Percentiles rank a stretch among this genome's conserved stretches.
phyloP scores from a whole-genome alignment of 805 yeast genomes.

The Spathaspora gorwiae region DNA sequence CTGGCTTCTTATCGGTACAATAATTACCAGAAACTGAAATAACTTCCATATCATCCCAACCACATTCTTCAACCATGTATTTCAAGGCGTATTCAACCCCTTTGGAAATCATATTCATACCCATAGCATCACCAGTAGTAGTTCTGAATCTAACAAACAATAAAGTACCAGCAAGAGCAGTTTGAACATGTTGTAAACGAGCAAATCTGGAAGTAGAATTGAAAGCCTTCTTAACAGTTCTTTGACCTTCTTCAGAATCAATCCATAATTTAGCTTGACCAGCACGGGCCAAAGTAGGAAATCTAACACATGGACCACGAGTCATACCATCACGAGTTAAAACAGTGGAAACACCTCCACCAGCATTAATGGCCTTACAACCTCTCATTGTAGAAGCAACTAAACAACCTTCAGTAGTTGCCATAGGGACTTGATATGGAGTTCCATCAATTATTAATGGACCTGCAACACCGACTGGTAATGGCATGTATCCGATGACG shows the following conservation, averaged over 20 bases:
- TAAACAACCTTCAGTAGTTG: constrained; percentile 97
- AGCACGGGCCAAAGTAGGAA: constrained; percentile 77
- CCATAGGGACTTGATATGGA: constrained; percentile 93
- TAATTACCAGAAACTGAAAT: constrained; percentile 95
- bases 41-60: constrained; percentile 90
- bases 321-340: constrained; percentile 98
- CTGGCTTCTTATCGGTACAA: constrained; percentile 96
- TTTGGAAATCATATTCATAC: constrained; percentile 99
- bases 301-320: constrained; percentile 96
- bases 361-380: constrained; percentile 94
- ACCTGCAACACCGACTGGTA: constrained; percentile 98
- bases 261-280: constrained; percentile 95
- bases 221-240: constrained; percentile 76
- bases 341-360: constrained; percentile 93
- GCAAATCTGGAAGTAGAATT: constrained; percentile 98
- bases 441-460: constrained; percentile 88
- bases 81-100: constrained; percentile 89
- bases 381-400: constrained; percentile 99
- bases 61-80: constrained; percentile 81
- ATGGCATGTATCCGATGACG: constrained; percentile 93
- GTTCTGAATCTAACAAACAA: constrained; percentile 91
- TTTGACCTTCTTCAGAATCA: constrained; percentile 92
- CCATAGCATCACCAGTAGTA: constrained; percentile 99
- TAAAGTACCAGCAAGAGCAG: constrained; percentile 90
- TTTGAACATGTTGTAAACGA: constrained; percentile 81